A percentile compares a stretch with the other conserved stretches of the same genome.
phyloP scores from a whole-genome alignment of 75 land plant species.

The Larix kaempferi region DNA sequence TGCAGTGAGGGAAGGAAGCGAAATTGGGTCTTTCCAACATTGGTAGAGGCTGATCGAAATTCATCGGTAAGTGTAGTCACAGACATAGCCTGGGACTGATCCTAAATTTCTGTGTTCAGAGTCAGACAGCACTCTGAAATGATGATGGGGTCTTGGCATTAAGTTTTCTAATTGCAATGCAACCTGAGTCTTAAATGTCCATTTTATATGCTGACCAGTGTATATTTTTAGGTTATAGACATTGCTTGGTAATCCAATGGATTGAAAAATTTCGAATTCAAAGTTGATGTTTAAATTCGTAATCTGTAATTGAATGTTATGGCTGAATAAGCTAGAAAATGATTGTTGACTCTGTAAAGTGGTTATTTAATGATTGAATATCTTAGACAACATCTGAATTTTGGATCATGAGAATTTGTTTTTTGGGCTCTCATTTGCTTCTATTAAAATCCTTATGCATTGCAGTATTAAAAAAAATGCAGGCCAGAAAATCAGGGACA shows the following conservation, averaged over 20 bases:
- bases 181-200: not conserved
- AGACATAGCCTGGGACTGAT: not conserved
- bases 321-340: not conserved
- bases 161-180: not conserved
- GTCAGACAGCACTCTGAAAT: not conserved
- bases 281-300: not conserved
- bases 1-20: slow-evolving; percentile 86
- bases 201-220: not conserved
- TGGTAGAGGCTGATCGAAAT: slow-evolving; percentile 22
- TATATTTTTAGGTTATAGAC: not conserved
- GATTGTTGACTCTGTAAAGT: not conserved
- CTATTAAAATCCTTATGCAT: not conserved
- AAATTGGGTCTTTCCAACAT: slow-evolving; percentile 73
- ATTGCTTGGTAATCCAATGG: not conserved
- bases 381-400: not conserved
- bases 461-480: slow-evolving; percentile 9
- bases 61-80: not conserved
- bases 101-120: not conserved
- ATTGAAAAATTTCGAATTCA: not conserved
- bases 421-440: not conserved
- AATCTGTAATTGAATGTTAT: not conserved
- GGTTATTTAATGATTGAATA: not conserved
- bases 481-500: slow-evolving; percentile 10
- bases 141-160: not conserved
- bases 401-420: not conserved